A percentile compares a stretch with the other conserved stretches of the same genome.
Conservation (phyloP, 352 stramenopile genomes). For the Pythium sukuiense region DNA sequence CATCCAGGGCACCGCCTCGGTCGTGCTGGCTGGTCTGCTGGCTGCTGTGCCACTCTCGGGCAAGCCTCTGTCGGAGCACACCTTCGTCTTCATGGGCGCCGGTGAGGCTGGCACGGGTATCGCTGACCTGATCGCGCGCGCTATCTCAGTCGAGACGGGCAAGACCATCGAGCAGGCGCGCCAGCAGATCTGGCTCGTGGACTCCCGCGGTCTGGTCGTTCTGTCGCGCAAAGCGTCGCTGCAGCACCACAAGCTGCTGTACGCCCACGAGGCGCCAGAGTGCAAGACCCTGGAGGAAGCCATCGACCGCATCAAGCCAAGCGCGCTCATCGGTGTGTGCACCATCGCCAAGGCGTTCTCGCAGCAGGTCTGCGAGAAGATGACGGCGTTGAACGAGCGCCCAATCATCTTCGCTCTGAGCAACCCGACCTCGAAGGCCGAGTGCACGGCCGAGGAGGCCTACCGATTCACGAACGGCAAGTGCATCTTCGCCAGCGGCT, state of each 20-base stretch:
- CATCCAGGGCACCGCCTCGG: slow-evolving; percentile 91
- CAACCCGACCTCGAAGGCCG: slow-evolving; percentile 96
- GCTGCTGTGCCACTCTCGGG: slow-evolving; percentile 70
- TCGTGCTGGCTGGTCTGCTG: slow-evolving; percentile 78
- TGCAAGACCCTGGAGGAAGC: slow-evolving; percentile 69
- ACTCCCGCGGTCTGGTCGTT: slow-evolving; percentile 90
- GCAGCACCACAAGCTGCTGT: slow-evolving; percentile 89
- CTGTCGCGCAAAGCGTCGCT: slow-evolving; percentile 72
- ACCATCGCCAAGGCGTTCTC: slow-evolving; percentile 92
- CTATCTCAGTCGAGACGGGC: slow-evolving; percentile 88
- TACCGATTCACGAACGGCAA: slow-evolving; percentile 96
- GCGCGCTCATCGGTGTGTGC: slow-evolving; percentile 94
- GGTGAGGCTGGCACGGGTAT: slow-evolving; percentile 93
- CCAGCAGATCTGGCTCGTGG: slow-evolving; percentile 91
- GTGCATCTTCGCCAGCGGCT: slow-evolving; percentile 96
- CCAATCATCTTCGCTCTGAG: slow-evolving; percentile 97
- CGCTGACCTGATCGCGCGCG: slow-evolving; percentile 90
- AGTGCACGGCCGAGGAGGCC: slow-evolving; percentile 96
- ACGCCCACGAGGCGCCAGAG: slow-evolving; percentile 77
- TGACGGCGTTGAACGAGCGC: slow-evolving; percentile 81
- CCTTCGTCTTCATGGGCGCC: slow-evolving; percentile 95
- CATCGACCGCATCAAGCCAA: slow-evolving; percentile 89
- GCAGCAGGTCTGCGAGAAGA: slow-evolving; percentile 85
- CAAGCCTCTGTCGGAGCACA: slow-evolving; percentile 89
- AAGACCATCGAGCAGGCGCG: slow-evolving; percentile 88